Conservation (phyloP, 1,139 yeast genomes). For the Magnusiomyces sp. region DNA sequence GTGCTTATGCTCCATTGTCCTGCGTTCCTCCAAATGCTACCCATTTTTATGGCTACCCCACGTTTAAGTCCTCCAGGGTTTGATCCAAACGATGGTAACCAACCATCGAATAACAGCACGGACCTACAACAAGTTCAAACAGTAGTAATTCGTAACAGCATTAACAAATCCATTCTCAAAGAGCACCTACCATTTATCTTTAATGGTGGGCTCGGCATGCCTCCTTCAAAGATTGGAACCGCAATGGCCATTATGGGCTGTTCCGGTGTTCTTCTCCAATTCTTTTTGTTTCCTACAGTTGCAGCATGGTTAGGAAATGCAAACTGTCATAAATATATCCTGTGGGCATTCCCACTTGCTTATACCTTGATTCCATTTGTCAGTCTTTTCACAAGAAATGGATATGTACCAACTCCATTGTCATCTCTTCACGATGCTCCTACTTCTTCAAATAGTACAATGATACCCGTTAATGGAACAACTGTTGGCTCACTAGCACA, state of each 20-base stretch:
- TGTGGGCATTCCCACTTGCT: slow-evolving; percentile 40
- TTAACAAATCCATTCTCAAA: neutral
- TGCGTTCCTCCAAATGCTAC: slow-evolving; percentile 49
- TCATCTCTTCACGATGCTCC: slow-evolving; percentile 41
- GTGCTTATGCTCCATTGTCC: slow-evolving; percentile 42
- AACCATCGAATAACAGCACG: neutral
- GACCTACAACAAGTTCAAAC: neutral
- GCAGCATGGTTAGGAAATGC: slow-evolving; percentile 45
- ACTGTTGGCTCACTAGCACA: slow-evolving; percentile 15
- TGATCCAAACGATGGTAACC: neutral
- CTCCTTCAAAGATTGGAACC: slow-evolving; percentile 44
- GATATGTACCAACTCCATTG: slow-evolving; percentile 16
- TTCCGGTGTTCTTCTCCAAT: slow-evolving; percentile 43
- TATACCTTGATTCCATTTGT: slow-evolving; percentile 44
- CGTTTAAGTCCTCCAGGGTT: slow-evolving; percentile 24
- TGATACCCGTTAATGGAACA: slow-evolving; percentile 27
- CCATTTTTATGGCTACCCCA: slow-evolving; percentile 50
- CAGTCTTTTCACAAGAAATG: neutral
- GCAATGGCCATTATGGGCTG: slow-evolving; percentile 48
- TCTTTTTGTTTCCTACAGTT: slow-evolving; percentile 45
- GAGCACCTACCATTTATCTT: slow-evolving; percentile 30
- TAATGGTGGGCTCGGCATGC: slow-evolving; percentile 43
- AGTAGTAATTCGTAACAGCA: neutral
- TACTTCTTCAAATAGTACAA: slow-evolving; percentile 20
- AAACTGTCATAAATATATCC: slow-evolving; percentile 38